phyloP scores from a whole-genome alignment of 2,329 filamentous ascomycete genomes.

The Diaporthe destruens region DNA sequence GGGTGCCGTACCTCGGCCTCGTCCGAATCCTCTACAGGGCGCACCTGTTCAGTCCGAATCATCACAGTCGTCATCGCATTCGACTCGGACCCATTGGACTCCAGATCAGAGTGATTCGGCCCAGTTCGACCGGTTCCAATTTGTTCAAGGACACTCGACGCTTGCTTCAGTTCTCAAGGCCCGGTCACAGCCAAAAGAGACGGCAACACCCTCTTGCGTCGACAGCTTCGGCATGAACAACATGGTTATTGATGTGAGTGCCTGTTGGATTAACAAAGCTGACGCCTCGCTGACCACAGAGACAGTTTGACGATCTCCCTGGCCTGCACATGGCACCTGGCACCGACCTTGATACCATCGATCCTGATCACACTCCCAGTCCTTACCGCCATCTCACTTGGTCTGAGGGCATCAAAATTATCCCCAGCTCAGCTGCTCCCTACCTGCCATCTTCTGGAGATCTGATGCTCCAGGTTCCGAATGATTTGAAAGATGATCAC shows the following conservation, averaged over 20 bases:
- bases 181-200: slow-evolving; percentile 8
- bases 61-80: background rate
- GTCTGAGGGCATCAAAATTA: slow-evolving; percentile 51
- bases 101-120: slow-evolving; percentile 12
- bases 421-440: slow-evolving; percentile 47
- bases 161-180: slow-evolving; percentile 33
- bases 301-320: slow-evolving; percentile 45
- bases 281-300: slow-evolving; percentile 12
- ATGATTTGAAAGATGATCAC: background rate
- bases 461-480: slow-evolving; percentile 48
- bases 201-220: slow-evolving; percentile 34
- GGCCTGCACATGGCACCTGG: slow-evolving; percentile 20
- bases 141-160: slow-evolving; percentile 7
- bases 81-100: slow-evolving; percentile 15
- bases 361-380: slow-evolving; percentile 41
- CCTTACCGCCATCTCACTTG: slow-evolving; percentile 51
- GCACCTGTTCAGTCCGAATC: background rate
- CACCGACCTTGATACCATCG: slow-evolving; percentile 12
- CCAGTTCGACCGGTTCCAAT: slow-evolving; percentile 2
- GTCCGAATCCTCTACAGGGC: slow-evolving; percentile 27
- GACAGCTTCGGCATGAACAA: slow-evolving; percentile 35
- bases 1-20: background rate
- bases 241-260: slow-evolving; percentile 42
- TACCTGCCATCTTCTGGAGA: slow-evolving; percentile 49
- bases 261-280: too few relatives aligned